These are phyloP conservation scores for Yarrowia sp. DNA, from an alignment of 805 yeast species.

Conservation along the genomic window DNA sequence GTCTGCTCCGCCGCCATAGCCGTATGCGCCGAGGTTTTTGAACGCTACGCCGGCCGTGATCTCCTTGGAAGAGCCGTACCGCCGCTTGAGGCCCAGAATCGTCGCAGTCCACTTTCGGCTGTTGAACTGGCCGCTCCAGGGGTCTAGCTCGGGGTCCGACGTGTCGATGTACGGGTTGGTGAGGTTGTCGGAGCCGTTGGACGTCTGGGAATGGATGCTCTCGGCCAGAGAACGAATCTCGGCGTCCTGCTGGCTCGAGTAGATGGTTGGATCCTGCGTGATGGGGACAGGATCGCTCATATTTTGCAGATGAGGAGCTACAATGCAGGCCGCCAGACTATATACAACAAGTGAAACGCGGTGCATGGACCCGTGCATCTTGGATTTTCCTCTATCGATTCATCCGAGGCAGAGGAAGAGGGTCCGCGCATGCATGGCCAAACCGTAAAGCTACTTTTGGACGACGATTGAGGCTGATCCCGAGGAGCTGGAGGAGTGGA, in stretches of 20 bases:
- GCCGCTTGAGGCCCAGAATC: slow-evolving; percentile 49
- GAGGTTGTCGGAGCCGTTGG: slow-evolving; percentile 1
- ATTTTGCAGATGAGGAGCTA: no score
- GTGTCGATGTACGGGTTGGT: slow-evolving; percentile 34
- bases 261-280: slow-evolving; percentile 17
- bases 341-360: background rate
- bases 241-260: slow-evolving; percentile 11
- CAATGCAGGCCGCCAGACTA: no score
- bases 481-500: no score
- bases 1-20: slow-evolving; percentile 61
- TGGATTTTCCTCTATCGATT: background rate
- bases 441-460: background rate
- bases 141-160: slow-evolving; percentile 54
- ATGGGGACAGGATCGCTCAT: slow-evolving; percentile 9
- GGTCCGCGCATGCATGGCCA: background rate
- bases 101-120: slow-evolving; percentile 65
- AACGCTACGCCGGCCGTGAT: slow-evolving; percentile 61
- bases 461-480: background rate
- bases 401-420: background rate
- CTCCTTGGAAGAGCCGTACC: slow-evolving; percentile 60
- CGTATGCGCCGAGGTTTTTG: slow-evolving; percentile 59
- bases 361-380: slow-evolving; percentile 4
- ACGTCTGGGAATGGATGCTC: slow-evolving; percentile 8
- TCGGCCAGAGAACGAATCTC: slow-evolving; percentile 25
- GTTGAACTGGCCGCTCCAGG: slow-evolving; percentile 54